Base-by-base conservation (phyloP, 176 grass and related monocot species). In the Miscanthus lutarioriparius region DNA sequence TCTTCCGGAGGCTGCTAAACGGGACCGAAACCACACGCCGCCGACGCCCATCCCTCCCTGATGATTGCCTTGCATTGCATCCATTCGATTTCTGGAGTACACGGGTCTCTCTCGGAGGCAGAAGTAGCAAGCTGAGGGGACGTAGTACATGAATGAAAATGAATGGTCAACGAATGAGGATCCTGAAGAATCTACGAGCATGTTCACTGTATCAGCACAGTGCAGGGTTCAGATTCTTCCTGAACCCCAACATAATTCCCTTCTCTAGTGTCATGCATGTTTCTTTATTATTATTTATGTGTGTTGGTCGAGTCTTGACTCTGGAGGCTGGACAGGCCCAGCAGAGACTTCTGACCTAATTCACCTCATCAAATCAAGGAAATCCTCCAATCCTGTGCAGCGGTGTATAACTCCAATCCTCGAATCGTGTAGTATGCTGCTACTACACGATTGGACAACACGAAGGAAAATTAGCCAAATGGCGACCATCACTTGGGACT, bases 1-100 rank as follows among this genome's bases (percentile, higher is more conserved):
- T 72, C 81, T 83, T 83, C 81, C 20, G 41, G 82, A 66, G 82
- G 2, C 82, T 76, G 82, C 81, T 75, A 54, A n/a, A n/a, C n/a
- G n/a, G n/a, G n/a, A n/a, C n/a, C n/a, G n/a, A n/a, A n/a, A n/a
- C n/a, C n/a, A n/a, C 14, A 75, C 71, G 82, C 41, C 61, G 70
- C 14, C 81, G 53, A 13, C 35, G 19, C 6, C 35, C 12, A 38
- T 77, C 47, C 74, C n/a, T 71, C 10, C 37, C 16, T 20, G 45
- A 48, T 48, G 45, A 43, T 43, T 45, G 41, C 40, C 11, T 43
- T 41, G 33, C 22, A 61, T 25, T 23, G 22, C 61, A 72, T 26
- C 10, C 22, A 43, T 44, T 44, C 15, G 14, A 63, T 32, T 83
- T 66, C 58, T 47, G 45, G 14, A 48, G 15, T 51, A 74, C 56